Evolutionary conservation across 768 basidiomycete species (phyloP).

Genomic region (Kondoa subrosea): DNA sequence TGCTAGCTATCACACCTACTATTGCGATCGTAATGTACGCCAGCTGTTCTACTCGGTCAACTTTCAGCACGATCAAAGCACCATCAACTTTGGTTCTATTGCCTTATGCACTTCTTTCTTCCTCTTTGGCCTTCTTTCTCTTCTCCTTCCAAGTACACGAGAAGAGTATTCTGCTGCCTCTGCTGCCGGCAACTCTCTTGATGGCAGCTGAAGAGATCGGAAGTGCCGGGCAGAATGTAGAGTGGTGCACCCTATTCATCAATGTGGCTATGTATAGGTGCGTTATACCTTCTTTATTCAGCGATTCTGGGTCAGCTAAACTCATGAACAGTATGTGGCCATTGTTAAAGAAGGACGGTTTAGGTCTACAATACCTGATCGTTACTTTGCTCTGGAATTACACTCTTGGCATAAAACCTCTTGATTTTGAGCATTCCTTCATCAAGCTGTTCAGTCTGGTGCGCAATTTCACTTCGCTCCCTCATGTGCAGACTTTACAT

Average conservation of each 20-base stretch:
- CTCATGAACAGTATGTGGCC: slow-evolving; percentile 66
- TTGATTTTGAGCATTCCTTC: slow-evolving; percentile 37
- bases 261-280: slow-evolving; percentile 81
- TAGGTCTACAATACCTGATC: slow-evolving; percentile 55
- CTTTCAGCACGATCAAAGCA: slow-evolving; percentile 16
- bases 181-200: slow-evolving; percentile 66
- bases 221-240: slow-evolving; percentile 42
- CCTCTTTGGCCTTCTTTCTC: slow-evolving; percentile 80
- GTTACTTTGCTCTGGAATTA: slow-evolving; percentile 63
- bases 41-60: slow-evolving; percentile 12
- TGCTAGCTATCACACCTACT: slow-evolving; percentile 45
- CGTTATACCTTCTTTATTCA: slow-evolving; percentile 20
- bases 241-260: slow-evolving; percentile 56
- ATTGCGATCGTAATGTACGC: slow-evolving; percentile 28
- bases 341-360: slow-evolving; percentile 58
- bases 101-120: slow-evolving; percentile 60
- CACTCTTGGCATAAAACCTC: slow-evolving; percentile 58
- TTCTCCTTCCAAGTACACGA: slow-evolving; percentile 96
- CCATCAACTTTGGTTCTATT: slow-evolving; percentile 49
- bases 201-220: slow-evolving; percentile 36
- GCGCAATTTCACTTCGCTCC: slow-evolving; percentile 8
- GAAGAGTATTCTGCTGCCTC: slow-evolving; percentile 71
- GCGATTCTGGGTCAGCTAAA: background rate
- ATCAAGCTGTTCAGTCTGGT: slow-evolving; percentile 32
- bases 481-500: background rate